Evolutionary conservation across 164 flowering plant genomes (phyloP).

Genomic region (Chimonanthus salicifolius): DNA sequence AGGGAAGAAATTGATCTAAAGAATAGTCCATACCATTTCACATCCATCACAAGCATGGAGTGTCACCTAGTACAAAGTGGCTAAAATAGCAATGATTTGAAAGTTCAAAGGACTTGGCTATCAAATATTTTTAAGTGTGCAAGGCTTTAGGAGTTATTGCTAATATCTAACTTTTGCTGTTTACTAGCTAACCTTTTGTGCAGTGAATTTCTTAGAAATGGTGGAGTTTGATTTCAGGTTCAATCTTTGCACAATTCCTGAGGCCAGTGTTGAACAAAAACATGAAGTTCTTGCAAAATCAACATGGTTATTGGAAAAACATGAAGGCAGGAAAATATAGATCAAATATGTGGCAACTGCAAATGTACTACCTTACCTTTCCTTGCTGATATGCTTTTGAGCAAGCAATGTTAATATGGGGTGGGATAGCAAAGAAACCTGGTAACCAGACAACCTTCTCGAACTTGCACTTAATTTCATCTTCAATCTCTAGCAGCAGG

Average conservation of each 20-base stretch:
- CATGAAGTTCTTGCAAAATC: not conserved
- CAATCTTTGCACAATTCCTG: not conserved
- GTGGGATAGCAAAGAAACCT: conserved; percentile 61
- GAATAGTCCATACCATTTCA: not conserved
- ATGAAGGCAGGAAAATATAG: not conserved
- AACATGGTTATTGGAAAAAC: too few species aligned
- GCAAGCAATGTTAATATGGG: conserved; percentile 59
- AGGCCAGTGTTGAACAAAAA: not conserved
- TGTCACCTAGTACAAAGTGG: not conserved
- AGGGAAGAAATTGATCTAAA: too few species aligned
- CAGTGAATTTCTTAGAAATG: not conserved
- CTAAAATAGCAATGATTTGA: not conserved
- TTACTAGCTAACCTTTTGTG: not conserved
- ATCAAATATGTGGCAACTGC: not conserved
- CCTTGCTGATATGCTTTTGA: conserved; percentile 63
- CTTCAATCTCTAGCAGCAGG: conserved; percentile 48
- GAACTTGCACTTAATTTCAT: conserved; percentile 53
- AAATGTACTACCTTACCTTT: conserved; percentile 38
- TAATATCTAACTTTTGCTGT: not conserved
- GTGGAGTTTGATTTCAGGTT: not conserved
- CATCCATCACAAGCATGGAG: not conserved
- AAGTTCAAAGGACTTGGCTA: not conserved
- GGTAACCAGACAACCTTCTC: conserved; percentile 62
- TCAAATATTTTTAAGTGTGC: not conserved
- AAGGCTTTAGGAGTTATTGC: not conserved